phyloP scores from a whole-genome alignment of 441 rosid genomes.

The Euphorbia schlechtendalii region DNA sequence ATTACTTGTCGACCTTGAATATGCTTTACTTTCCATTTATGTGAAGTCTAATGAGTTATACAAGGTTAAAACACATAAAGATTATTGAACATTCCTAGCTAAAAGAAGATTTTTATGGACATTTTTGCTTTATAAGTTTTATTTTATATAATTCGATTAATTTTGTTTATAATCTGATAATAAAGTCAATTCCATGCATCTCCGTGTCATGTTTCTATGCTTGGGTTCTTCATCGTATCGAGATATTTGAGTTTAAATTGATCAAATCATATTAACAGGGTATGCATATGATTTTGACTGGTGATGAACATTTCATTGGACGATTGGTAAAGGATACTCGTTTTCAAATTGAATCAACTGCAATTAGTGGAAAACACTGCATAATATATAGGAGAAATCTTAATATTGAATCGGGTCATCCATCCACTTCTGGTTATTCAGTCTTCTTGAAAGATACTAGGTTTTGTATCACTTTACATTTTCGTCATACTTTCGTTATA shows the following conservation, averaged over 20 bases:
- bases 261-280: slow-evolving; percentile 43
- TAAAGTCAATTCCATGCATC: too few relatives aligned
- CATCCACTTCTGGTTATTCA: slow-evolving; percentile 21
- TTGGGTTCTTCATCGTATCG: background rate
- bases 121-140: background rate
- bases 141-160: too few relatives aligned
- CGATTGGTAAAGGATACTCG: slow-evolving; percentile 51
- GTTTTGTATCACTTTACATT: slow-evolving; percentile 26
- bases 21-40: background rate
- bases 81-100: background rate
- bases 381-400: slow-evolving; percentile 48
- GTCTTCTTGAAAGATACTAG: slow-evolving; percentile 79
- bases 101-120: background rate
- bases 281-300: slow-evolving; percentile 62
- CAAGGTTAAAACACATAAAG: background rate
- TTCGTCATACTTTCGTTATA: background rate
- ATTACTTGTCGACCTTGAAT: background rate
- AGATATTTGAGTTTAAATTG: slow-evolving; percentile 12
- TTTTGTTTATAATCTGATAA: too few relatives aligned
- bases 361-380: slow-evolving; percentile 81
- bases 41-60: background rate
- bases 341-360: slow-evolving; percentile 59
- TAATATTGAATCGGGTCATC: slow-evolving; percentile 23
- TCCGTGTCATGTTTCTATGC: background rate
- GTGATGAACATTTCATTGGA: slow-evolving; percentile 68